Evolutionary conservation across 192 early-diverging fungal species (phyloP).

Genomic region (Chytriomyces confervae): DNA sequence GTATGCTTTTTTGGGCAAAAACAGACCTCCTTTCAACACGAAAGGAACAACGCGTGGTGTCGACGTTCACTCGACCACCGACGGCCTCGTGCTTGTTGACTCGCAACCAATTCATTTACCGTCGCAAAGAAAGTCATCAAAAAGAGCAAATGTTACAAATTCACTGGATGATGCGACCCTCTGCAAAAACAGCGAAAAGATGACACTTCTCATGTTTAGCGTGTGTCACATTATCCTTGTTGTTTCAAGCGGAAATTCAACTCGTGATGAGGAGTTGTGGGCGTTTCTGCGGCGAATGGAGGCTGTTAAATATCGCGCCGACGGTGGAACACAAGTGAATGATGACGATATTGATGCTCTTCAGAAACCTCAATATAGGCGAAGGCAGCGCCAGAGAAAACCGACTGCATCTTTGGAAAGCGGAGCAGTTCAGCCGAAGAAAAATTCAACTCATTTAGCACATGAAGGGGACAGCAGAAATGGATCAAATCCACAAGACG

Average conservation of each 20-base stretch:
- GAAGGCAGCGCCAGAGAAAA: neutral
- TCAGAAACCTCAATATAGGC: neutral
- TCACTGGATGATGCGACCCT: slow-evolving; percentile 38
- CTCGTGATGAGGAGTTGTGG: slow-evolving; percentile 42
- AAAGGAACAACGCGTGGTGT: slow-evolving; percentile 59
- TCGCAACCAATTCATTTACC: slow-evolving; percentile 58
- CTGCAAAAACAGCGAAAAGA: slow-evolving; percentile 54
- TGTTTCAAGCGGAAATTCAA: slow-evolving; percentile 50
- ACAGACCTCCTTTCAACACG: slow-evolving; percentile 24
- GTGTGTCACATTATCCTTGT: slow-evolving; percentile 72
- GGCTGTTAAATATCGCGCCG: slow-evolving; percentile 36
- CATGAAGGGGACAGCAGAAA: neutral
- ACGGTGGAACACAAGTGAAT: slow-evolving; percentile 5
- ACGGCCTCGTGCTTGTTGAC: slow-evolving; percentile 68
- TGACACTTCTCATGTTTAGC: slow-evolving; percentile 63
- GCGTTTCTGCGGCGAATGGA: slow-evolving; percentile 42
- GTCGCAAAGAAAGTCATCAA: slow-evolving; percentile 1
- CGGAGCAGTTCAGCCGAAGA: neutral
- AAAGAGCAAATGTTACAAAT: neutral
- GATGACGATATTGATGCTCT: neutral
- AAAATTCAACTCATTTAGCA: too few relatives aligned
- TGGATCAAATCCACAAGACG: neutral
- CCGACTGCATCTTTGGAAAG: neutral
- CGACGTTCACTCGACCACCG: slow-evolving; percentile 70
- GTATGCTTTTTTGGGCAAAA: neutral